phyloP scores from a whole-genome alignment of 139 green algal genomes.

The Coccomyxa sp. region DNA sequence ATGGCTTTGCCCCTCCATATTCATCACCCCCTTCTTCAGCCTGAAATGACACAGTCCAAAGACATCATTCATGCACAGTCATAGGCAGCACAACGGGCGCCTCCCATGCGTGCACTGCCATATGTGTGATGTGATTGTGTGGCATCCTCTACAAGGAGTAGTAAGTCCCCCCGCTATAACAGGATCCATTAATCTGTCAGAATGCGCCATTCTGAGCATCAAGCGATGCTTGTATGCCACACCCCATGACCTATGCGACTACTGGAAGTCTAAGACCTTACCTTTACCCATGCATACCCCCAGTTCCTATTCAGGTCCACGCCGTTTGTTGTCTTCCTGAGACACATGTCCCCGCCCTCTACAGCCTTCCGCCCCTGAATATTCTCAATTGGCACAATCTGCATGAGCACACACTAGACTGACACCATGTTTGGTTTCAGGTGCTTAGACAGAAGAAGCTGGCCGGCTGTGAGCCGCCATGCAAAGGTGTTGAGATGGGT shows the following conservation, averaged over 20 bases:
- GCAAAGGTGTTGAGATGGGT: too few relatives aligned
- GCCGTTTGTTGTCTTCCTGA: slow-evolving; percentile 38
- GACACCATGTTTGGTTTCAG: background rate
- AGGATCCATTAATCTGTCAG: too few relatives aligned
- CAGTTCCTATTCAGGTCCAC: slow-evolving; percentile 67
- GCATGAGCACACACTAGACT: background rate
- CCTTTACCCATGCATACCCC: slow-evolving; percentile 38
- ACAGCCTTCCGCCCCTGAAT: slow-evolving; percentile 28
- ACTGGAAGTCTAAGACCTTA: too few relatives aligned
- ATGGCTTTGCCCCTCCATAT: slow-evolving; percentile 40
- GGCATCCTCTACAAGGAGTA: background rate
- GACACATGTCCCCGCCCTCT: slow-evolving; percentile 44
- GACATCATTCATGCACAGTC: background rate
- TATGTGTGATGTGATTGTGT: background rate
- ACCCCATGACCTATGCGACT: too few relatives aligned
- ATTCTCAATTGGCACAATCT: slow-evolving; percentile 50
- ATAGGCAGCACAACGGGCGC: background rate
- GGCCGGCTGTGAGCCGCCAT: too few relatives aligned
- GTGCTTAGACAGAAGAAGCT: background rate
- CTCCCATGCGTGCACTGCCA: background rate
- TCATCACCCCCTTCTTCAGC: slow-evolving; percentile 22
- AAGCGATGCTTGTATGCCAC: too few relatives aligned
- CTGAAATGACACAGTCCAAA: background rate
- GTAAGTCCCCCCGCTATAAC: too few relatives aligned
- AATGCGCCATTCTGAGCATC: too few relatives aligned